Conservation (phyloP, 192 early-diverging fungal genomes). For the Rhizophagus clarus region DNA sequence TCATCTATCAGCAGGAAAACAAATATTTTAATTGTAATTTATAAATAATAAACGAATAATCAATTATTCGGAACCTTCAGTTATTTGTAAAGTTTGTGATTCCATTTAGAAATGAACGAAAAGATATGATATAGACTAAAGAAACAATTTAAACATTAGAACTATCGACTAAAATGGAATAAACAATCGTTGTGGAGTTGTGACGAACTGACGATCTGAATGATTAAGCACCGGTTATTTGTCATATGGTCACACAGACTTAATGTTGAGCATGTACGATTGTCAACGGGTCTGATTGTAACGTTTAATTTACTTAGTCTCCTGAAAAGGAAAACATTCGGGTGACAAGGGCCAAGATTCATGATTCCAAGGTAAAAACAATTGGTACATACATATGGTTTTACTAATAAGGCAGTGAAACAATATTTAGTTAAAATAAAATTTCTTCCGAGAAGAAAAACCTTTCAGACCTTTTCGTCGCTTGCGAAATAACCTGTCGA, state of each 20-base stretch:
- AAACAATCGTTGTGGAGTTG: not conserved
- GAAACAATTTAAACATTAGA: not conserved
- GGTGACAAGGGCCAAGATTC: not conserved
- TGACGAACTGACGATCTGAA: not conserved
- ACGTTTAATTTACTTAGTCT: not conserved
- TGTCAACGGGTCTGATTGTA: not conserved
- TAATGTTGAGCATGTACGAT: not conserved
- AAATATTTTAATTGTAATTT: not conserved
- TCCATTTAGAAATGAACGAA: not conserved
- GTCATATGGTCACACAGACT: not conserved
- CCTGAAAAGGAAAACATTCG: not conserved
- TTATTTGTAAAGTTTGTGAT: not conserved
- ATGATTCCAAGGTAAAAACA: not conserved
- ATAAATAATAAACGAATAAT: not conserved
- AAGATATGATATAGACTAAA: not conserved
- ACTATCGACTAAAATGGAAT: not conserved
- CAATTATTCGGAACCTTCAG: not conserved
- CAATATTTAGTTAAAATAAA: not conserved
- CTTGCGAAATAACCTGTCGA: not conserved
- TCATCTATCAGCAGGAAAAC: slow-evolving; percentile 60
- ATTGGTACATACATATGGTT: not conserved
- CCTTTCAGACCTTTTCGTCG: not conserved
- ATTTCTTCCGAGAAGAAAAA: not conserved
- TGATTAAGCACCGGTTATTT: not conserved
- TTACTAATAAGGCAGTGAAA: slow-evolving; percentile 14